Evolutionary conservation across 2,329 filamentous ascomycete species (phyloP), one percentile per base, ranked within the genome.

Genomic region (Penicillium psychrosexuale): DNA sequence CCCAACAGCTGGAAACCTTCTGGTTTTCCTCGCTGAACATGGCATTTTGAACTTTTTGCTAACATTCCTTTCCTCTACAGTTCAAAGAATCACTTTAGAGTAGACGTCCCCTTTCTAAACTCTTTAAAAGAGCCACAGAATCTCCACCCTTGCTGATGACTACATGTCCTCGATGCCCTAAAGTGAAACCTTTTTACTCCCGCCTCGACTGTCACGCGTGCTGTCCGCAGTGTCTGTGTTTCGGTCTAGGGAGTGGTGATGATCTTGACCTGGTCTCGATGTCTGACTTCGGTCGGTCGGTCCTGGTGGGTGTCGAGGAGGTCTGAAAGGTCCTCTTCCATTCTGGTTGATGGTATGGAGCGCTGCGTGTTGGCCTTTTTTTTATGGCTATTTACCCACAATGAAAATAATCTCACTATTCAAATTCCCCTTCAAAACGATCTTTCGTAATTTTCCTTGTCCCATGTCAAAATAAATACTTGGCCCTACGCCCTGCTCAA

Each of bases 1-100:
- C 52, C 52, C n/a, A 45, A 49, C 33, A 42, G 38, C 34, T 24
- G 37, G 15, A 44, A 49, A 19, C 15, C 17, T 24, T 8, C 13
- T 11, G 3, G 24, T 15, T 15, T 24, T 42, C 3, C 13, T 24
- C 11, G 8, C 24, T 50, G 30, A 31, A 37, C n/a, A 5, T 31
- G 28, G 5, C 30, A 33, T 9, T 31, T 30, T 43, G 36, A 24
- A 42, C 12, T 24, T 24, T 39, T 58, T 1, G 40, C 67, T 69
- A 61, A 69, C 64, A 3, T 24, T 40, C 47, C 39, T 31, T 51
- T 27, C 17, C 27, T 39, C 56, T 52, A 69, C 69, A 77, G 74
- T 77, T 77, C 75, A 78, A 77, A 91, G 89, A 92, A 93, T 93
- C 90, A 90, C 90, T 95, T 96, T 96, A 92, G 91, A 96, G 91